Base-by-base conservation (phyloP, 2,329 filamentous ascomycete genomes). In the Cadophora malorum region DNA sequence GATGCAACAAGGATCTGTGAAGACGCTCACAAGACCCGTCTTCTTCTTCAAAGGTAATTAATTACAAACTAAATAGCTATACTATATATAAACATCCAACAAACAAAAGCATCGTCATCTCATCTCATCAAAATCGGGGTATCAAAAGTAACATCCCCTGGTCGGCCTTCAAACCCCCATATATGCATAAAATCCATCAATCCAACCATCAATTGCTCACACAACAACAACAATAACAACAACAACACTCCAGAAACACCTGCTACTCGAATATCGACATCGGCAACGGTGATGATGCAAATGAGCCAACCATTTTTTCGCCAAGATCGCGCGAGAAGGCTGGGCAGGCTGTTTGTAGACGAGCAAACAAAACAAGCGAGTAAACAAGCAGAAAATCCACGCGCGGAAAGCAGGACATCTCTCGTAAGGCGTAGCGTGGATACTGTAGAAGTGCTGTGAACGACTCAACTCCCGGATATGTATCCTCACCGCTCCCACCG, bases 121-220 rank as follows among this genome's bases (percentile, higher is more conserved):
- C 55, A 58, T 59, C 56, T 49, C 28, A n/a, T 55, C 28, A 55
- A n/a, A 28, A 33, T 59, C 33, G 33, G 56, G 56, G 56, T 59
- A 59, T 59, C 56, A 59, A 59, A 45, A 28, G 23, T 59, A 25
- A 41, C 33, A 38, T 21, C 56, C 12, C 12, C 56, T 8, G 16
- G n/a, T 19, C 35, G 56, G 56, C 35, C 56, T 59, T 59, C 56
- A 41, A 59, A 41, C 33, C 56, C 16, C 35, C n/a, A n/a, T 41
- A 59, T 59, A 41, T 19, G 45, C 21, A 41, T 59, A 23, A 58
- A 58, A 58, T 56, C 35, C 35, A 38, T 10, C 8, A 9, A 38
- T 14, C 52, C 25, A 58, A 19, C 33, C 21, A 58, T 38, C 33
- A 23, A 23, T 58, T 10, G n/a, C 56, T 23, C 19, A 59, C 21